Evolutionary conservation across 2,329 filamentous ascomycete genomes (phyloP), one percentile per base, ranked within the genome.

Genomic region (Endoconidiophora polonica): DNA sequence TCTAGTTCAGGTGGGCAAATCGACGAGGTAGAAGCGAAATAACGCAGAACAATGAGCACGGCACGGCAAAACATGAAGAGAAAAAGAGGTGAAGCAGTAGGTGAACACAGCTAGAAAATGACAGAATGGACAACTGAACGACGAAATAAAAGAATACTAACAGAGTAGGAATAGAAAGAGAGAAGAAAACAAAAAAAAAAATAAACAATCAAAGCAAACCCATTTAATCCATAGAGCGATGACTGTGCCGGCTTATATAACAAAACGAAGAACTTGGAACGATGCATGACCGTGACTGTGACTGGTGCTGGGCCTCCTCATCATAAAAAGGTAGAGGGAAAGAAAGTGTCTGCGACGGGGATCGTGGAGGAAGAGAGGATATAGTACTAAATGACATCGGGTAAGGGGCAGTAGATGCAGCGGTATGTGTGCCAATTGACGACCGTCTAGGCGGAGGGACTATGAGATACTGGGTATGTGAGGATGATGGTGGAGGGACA

Each of bases 251-350:
- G 33, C 48, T 38, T 49, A 44, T 49, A 44, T 49, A 49, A 44
- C 48, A 49, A 49, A 49, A 49, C 48, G 48, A 49, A 45, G 42
- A 49, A 39, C 24, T 49, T 36, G 48, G 38, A 20, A 46, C 46
- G 20, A 48, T 45, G 41, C 43, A 52, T 16, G 41, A 33, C 37
- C 43, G 33, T 22, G 12, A 44, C 24, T 45, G 41, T 14, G 37
- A 26, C 42, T 40, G 50, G 39, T 5, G 26, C 26, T 33, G 26
- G 7, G 26, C 3, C 26, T 33, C 26, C 26, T 33, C 26, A 10
- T 6, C 26, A 33, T 10, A 6, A 9, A 9, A 10, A 33, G 26
- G 12, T 10, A 33, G 26, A 39, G 46, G 29, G 23, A 33, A 18
- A 20, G 5, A 29, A 10, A 26, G 42, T 44, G 4, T 26, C 20